phyloP scores from a whole-genome alignment of 192 early-diverging fungal genomes.

The Pilaira anomala region DNA sequence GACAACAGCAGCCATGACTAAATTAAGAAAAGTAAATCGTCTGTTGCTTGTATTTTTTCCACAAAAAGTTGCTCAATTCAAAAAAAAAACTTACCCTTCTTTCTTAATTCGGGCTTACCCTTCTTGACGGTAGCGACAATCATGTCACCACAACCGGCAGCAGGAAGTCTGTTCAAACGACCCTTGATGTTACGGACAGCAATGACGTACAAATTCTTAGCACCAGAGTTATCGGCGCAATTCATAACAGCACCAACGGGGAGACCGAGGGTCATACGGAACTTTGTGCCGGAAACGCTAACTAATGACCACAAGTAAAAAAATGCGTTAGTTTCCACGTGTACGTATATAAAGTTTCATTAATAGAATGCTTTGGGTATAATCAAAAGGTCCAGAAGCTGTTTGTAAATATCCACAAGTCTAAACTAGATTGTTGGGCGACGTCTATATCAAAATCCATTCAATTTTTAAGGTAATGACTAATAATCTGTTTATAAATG shows the following conservation, averaged over 20 bases:
- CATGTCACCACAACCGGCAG: constrained; percentile 99
- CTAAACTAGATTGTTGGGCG: too few relatives aligned
- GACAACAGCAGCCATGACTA: constrained; percentile 97
- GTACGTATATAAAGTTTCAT: too few relatives aligned
- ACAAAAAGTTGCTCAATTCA: background rate
- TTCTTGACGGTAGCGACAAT: constrained; percentile 99
- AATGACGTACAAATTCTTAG: constrained; percentile 99
- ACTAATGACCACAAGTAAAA: constrained; percentile 24
- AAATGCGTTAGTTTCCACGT: too few relatives aligned
- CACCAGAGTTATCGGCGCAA: constrained; percentile 99
- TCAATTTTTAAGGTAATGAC: too few relatives aligned
- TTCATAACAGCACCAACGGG: constrained; percentile 94
- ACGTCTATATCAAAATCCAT: too few relatives aligned
- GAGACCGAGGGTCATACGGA: constrained; percentile 99
- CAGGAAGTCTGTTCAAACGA: constrained; percentile 95
- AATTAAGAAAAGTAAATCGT: background rate
- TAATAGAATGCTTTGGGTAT: too few relatives aligned
- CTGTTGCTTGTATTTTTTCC: too few relatives aligned
- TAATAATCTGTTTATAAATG: background rate
- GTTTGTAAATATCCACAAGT: too few relatives aligned
- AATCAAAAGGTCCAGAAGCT: too few relatives aligned
- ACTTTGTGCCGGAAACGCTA: constrained; percentile 89
- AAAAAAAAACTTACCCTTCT: constrained; percentile 79
- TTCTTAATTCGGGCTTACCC: constrained; percentile 99
- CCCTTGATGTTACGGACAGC: constrained; percentile 94